Conservation (phyloP, 148 eudicot genomes). For the Chenopodium suecicum region DNA sequence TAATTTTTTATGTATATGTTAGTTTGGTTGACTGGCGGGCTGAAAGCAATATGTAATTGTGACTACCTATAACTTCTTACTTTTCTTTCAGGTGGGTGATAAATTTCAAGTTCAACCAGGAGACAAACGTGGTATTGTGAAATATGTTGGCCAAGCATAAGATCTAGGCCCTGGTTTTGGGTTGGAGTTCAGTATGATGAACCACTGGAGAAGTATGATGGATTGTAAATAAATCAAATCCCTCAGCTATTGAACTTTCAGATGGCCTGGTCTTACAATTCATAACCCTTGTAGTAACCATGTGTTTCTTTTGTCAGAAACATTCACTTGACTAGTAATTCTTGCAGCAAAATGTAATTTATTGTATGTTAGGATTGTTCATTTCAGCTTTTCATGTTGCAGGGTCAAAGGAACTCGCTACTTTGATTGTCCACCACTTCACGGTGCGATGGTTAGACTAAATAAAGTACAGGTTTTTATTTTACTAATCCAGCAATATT, state of each 20-base stretch:
- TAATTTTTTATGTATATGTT: neutral
- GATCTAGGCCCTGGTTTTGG: conserved; percentile 89
- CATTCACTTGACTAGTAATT: neutral
- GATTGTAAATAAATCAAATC: conserved; percentile 56
- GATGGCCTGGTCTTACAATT: neutral
- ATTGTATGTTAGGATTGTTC: neutral
- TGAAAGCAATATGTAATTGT: neutral
- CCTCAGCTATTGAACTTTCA: neutral
- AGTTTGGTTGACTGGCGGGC: neutral
- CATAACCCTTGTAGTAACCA: neutral
- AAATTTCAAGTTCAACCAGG: conserved; percentile 97
- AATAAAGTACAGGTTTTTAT: conserved; percentile 83
- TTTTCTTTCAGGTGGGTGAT: conserved; percentile 67
- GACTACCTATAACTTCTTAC: neutral
- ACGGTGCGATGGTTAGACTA: conserved; percentile 90
- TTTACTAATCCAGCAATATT: conserved; percentile 2
- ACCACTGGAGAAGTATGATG: conserved; percentile 93
- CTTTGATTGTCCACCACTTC: conserved; percentile 80
- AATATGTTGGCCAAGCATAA: conserved; percentile 85
- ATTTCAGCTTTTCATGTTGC: conserved; percentile 25
- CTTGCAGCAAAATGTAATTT: neutral
- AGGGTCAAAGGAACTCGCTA: conserved; percentile 93
- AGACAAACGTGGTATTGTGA: conserved; percentile 85
- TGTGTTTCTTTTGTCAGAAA: no score
- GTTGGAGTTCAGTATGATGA: conserved; percentile 93